Evolutionary conservation across 2,329 filamentous ascomycete genomes (phyloP).

Genomic region (Magnaporthiopsis incrustans): DNA sequence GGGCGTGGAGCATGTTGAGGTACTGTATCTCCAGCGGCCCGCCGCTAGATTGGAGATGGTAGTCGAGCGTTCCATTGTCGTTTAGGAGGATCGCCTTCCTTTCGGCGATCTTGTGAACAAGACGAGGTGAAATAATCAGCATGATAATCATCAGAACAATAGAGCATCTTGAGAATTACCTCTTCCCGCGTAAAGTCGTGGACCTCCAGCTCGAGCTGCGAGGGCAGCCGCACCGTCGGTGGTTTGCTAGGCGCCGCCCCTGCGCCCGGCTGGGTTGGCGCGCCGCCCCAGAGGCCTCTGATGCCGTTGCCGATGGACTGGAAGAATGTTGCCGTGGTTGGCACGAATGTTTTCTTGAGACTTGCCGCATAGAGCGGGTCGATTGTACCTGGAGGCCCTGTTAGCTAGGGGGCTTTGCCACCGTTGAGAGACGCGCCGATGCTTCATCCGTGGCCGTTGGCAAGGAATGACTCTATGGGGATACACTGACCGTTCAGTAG

Average conservation of each 20-base stretch:
- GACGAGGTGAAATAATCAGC: too few species aligned
- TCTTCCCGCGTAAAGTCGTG: slow-evolving; percentile 93
- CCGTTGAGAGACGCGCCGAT: not conserved
- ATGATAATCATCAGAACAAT: too few species aligned
- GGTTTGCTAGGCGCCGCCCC: slow-evolving; percentile 19
- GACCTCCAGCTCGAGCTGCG: slow-evolving; percentile 81
- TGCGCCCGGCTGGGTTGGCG: slow-evolving; percentile 15
- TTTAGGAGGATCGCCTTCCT: slow-evolving; percentile 82
- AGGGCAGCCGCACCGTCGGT: slow-evolving; percentile 43
- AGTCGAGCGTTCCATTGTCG: slow-evolving; percentile 95
- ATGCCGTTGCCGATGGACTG: slow-evolving; percentile 56
- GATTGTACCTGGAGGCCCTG: slow-evolving; percentile 52
- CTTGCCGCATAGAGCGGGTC: slow-evolving; percentile 71
- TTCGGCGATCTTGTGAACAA: slow-evolving; percentile 47
- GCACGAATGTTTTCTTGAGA: slow-evolving; percentile 71
- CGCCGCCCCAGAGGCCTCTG: slow-evolving; percentile 34
- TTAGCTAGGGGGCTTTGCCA: not conserved
- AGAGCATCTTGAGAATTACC: slow-evolving; percentile 29
- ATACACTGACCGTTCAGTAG: slow-evolving; percentile 58
- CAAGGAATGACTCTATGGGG: not conserved
- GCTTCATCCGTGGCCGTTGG: too few species aligned
- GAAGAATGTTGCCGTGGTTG: slow-evolving; percentile 61
- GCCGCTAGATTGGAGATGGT: slow-evolving; percentile 71
- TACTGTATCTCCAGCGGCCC: slow-evolving; percentile 93
- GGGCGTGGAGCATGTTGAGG: slow-evolving; percentile 90